Conservation (phyloP, 164 flowering plant genomes). For the Akebia trifoliata region DNA sequence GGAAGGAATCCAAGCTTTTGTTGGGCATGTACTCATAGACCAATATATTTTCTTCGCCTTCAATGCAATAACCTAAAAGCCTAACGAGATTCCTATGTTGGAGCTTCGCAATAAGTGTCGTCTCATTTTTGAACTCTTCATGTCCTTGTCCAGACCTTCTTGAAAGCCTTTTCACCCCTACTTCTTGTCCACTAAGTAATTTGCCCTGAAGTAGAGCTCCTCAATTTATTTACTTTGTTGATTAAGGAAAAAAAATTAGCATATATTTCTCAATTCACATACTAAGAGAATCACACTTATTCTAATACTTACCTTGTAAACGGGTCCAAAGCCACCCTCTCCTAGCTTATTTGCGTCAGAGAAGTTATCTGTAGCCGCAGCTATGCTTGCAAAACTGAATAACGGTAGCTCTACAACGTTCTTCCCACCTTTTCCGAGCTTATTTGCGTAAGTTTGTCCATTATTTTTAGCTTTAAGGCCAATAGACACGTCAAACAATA, state of each 20-base stretch:
- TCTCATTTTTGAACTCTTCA: constrained; percentile 16
- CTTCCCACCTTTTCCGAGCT: neutral
- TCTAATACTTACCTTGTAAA: constrained; percentile 1
- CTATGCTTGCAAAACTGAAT: constrained; percentile 2
- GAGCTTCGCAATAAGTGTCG: constrained; percentile 8
- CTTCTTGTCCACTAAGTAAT: constrained; percentile 4
- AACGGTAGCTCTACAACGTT: constrained; percentile 5
- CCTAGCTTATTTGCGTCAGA: constrained; percentile 3
- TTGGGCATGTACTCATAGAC: constrained; percentile 10
- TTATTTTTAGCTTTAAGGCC: neutral
- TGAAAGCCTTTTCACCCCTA: constrained; percentile 3
- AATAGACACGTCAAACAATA: neutral
- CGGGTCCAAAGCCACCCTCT: constrained; percentile 2
- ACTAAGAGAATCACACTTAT: neutral
- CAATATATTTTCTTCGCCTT: constrained; percentile 5
- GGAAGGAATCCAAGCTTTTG: constrained; percentile 10
- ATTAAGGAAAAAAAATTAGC: too few species aligned
- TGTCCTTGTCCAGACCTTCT: constrained; percentile 10
- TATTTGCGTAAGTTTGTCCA: neutral
- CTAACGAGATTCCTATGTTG: constrained; percentile 12
- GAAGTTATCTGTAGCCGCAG: constrained; percentile 2
- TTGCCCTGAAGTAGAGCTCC: constrained; percentile 2
- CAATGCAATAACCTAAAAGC: constrained; percentile 13
- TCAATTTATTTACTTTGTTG: too few species aligned
- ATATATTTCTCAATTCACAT: neutral